These are phyloP conservation scores for Pittosporum tobira DNA, from an alignment of 129 eudicot species.

Conservation along the genomic window DNA sequence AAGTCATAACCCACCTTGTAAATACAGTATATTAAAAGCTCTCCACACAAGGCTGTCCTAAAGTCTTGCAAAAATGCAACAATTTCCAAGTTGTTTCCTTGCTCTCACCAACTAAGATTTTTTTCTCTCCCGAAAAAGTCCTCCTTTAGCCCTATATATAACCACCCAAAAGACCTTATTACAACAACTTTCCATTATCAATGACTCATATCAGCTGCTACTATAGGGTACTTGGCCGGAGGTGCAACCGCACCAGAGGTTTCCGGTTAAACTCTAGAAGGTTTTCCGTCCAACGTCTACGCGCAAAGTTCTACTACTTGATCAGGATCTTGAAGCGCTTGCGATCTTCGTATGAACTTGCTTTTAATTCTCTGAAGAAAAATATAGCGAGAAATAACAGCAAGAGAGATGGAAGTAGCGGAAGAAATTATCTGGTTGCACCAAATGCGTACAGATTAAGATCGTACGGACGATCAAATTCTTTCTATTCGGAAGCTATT, in stretches of 20 bases:
- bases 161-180: constrained; percentile 20
- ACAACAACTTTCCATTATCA: constrained; percentile 8
- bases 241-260: constrained; percentile 37
- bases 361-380: constrained; percentile 16
- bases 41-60: neutral
- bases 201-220: constrained; percentile 47
- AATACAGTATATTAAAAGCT: neutral
- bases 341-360: constrained; percentile 26
- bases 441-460: constrained; percentile 17
- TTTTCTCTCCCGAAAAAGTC: constrained; percentile 16
- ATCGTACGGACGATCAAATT: constrained; percentile 54
- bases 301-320: constrained; percentile 37
- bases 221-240: constrained; percentile 33
- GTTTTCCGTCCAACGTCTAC: constrained; percentile 48
- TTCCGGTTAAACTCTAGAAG: constrained; percentile 45
- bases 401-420: constrained; percentile 3
- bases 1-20: neutral
- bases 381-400: constrained; percentile 3
- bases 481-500: constrained; percentile 84
- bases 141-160: constrained; percentile 17
- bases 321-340: constrained; percentile 34
- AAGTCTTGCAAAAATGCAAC: neutral
- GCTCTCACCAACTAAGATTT: constrained; percentile 19
- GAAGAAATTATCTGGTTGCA: constrained; percentile 18
- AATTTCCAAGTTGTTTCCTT: constrained; percentile 6